phyloP scores from a whole-genome alignment of 2,329 filamentous ascomycete genomes.

The Scolecobasidium constrictum region DNA sequence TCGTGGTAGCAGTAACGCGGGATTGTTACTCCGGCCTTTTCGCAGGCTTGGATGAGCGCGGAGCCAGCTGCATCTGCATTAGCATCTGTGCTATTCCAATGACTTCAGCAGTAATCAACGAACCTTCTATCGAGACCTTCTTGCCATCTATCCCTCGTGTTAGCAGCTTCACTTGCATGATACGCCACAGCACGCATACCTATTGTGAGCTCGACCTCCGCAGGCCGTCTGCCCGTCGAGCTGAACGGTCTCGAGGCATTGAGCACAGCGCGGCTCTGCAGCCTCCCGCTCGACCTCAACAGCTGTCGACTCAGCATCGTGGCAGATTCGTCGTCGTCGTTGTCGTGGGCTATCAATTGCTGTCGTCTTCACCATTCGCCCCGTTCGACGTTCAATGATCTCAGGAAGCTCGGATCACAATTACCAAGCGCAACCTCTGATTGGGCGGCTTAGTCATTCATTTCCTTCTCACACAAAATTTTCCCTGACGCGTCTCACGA shows the following conservation, averaged over 20 bases:
- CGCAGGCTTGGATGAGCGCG: conserved; percentile 96
- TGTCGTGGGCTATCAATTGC: too few relatives aligned
- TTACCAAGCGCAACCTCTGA: too few relatives aligned
- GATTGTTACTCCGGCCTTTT: conserved; percentile 86
- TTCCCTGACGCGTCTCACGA: too few relatives aligned
- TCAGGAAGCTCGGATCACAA: too few relatives aligned
- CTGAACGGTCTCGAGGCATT: conserved; percentile 68
- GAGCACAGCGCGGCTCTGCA: conserved; percentile 39
- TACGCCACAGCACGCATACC: conserved; percentile 45
- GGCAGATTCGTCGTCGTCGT: too few relatives aligned
- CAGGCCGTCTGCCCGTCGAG: conserved; percentile 64
- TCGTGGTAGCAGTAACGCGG: conserved; percentile 99
- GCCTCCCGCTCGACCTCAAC: conserved; percentile 49
- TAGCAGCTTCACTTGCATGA: conserved; percentile 26
- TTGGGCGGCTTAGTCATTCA: too few relatives aligned
- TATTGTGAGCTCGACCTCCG: conserved; percentile 94
- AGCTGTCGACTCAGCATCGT: conserved; percentile 55
- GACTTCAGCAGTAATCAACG: conserved; percentile 12
- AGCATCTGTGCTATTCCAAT: conserved; percentile 12
- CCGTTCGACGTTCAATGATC: too few relatives aligned
- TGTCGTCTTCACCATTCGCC: too few relatives aligned
- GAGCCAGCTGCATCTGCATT: conserved; percentile 62
- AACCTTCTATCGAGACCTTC: conserved; percentile 97
- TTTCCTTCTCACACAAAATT: too few relatives aligned
- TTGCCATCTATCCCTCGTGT: conserved; percentile 73